Base-by-base conservation (phyloP, 2,329 filamentous ascomycete genomes). In the Grosmannia penicillata region DNA sequence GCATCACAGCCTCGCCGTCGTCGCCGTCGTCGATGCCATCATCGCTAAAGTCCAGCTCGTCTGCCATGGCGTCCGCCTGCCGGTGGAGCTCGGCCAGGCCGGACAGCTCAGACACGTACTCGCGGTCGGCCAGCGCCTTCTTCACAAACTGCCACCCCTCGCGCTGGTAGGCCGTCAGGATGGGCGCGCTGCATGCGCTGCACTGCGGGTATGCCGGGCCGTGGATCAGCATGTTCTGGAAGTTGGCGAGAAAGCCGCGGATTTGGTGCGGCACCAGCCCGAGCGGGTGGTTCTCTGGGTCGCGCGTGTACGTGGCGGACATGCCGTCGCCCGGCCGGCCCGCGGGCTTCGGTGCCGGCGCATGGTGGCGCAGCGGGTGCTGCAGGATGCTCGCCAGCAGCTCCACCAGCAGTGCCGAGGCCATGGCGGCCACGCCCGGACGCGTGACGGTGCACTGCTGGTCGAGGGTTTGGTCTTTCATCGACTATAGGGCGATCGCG, bases 371-470 rank as follows among this genome's bases (percentile, higher is more conserved):
- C 8, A 80, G 62, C 0, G 87, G 86, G 53, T 94, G 89, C 53
- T 98, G 91, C 9, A 95, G 65, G 26, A 95, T 62, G 42, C 83
- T 93, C 9, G 87, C 78, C 22, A 98, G 70, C 6, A 96, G 68
- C 57, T 98, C 91, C 34, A 96, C 89, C 6, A 95, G 70, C 25
- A 93, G 68, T 3, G 85, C 84, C 3, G 91, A 95, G 8, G 91
- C 91, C 40, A 95, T 91, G 9, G 86, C 80, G 13, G 91, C 89
- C 26, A 94, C 77, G 14, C 91, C 91, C 1, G 91, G 91, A 9
- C 91, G 76, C 3, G 91, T 98, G 17, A 98, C 91, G 0, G 91
- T 98, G 58, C 91, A 98, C 60, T 96, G 91, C 56, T 98, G 91
- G 55, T 98, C 91, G 10, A 98, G 75, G 0, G 91, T 96, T 49